These are phyloP conservation scores for Fomitopsis palustris DNA, from an alignment of 1,284 basidiomycete species.

Conservation along the genomic window DNA sequence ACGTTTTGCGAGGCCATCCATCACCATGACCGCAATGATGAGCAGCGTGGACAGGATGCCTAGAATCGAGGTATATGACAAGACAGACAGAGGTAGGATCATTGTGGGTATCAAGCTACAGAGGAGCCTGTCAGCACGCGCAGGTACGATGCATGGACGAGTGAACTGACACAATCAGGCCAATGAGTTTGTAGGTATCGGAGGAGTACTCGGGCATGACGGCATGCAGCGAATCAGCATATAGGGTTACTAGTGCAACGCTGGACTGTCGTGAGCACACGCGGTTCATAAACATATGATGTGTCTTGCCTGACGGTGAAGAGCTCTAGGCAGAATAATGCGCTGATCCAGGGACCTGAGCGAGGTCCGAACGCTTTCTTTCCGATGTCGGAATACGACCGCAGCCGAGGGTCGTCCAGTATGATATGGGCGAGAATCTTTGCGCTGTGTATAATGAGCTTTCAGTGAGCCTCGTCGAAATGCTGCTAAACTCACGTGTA, in stretches of 20 bases:
- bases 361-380: constrained; percentile 80
- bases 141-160: not conserved
- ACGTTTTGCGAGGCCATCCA: constrained; percentile 83
- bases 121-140: not conserved
- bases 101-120: constrained; percentile 76
- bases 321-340: constrained; percentile 82
- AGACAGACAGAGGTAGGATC: constrained; percentile 78
- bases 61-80: constrained; percentile 84
- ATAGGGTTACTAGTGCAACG: constrained; percentile 82
- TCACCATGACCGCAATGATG: constrained; percentile 76
- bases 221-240: constrained; percentile 80
- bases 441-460: constrained; percentile 48
- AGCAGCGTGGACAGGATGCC: constrained; percentile 80
- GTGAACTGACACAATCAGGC: constrained; percentile 62
- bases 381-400: constrained; percentile 88
- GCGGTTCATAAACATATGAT: not conserved
- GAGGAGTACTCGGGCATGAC: constrained; percentile 67
- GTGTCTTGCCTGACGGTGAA: constrained; percentile 69
- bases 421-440: constrained; percentile 83
- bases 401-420: constrained; percentile 61
- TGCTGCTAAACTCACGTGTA: constrained; percentile 65
- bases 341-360: constrained; percentile 65
- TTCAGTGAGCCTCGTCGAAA: no score
- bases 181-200: constrained; percentile 73
- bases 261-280: constrained; percentile 32